A percentile compares a stretch with the other conserved stretches of the same genome.
Evolutionary conservation across 78 protist genomes (phyloP).

Genomic region (Dictyostelium purpureum): DNA sequence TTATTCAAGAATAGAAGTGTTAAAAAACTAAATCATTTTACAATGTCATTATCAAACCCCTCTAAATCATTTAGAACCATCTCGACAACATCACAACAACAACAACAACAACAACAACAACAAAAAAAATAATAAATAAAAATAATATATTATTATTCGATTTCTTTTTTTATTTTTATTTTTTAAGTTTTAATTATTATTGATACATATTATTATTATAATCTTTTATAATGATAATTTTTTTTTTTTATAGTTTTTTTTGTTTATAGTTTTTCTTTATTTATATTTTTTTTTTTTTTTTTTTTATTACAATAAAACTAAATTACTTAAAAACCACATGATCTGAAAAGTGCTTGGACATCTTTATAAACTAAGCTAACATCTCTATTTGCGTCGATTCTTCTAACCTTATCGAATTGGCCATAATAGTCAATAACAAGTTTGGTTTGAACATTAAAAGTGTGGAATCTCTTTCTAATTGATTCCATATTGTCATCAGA

Average conservation of each 20-base stretch:
- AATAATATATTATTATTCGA: background rate
- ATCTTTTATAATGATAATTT: background rate
- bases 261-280: no score
- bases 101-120: background rate
- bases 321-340: conserved; percentile 3
- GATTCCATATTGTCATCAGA: conserved; percentile 82
- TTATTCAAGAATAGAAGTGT: background rate
- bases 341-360: conserved; percentile 20
- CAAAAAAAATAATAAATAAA: background rate
- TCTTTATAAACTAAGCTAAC: conserved; percentile 17
- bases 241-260: no score
- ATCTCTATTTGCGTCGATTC: conserved; percentile 35
- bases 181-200: no score
- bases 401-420: conserved; percentile 28
- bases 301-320: no score
- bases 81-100: background rate
- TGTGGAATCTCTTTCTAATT: conserved; percentile 78
- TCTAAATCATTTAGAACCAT: background rate
- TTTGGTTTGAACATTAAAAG: conserved; percentile 64
- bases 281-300: no score
- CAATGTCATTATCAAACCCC: conserved; percentile 4
- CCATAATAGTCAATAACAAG: conserved; percentile 62
- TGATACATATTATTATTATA: no score
- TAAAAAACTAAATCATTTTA: background rate
- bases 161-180: background rate